These are phyloP conservation scores for Irpex sp. DNA, from an alignment of 1,284 basidiomycete genomes.

Conservation along the genomic window DNA sequence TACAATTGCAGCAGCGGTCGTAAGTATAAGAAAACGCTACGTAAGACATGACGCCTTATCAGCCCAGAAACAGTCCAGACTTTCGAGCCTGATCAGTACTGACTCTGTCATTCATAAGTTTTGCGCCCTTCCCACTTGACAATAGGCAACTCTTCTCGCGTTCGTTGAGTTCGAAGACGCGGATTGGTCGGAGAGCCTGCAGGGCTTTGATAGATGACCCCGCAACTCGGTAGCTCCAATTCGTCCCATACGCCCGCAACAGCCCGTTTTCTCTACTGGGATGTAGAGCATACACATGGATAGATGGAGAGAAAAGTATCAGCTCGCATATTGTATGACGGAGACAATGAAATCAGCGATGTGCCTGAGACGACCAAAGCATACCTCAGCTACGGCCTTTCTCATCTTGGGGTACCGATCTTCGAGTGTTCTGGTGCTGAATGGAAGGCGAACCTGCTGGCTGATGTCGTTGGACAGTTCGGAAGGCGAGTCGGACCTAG, in stretches of 20 bases:
- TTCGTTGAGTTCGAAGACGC: neutral
- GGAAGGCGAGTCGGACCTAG: slow-evolving; percentile 11
- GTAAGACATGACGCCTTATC: too few relatives aligned
- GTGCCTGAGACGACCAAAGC: neutral
- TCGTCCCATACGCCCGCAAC: slow-evolving; percentile 24
- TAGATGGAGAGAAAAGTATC: too few relatives aligned
- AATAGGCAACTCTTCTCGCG: neutral
- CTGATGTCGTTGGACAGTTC: slow-evolving; percentile 3
- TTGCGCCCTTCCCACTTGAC: neutral
- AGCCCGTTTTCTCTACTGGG: slow-evolving; percentile 28
- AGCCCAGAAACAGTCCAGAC: too few relatives aligned
- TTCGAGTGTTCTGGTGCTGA: neutral
- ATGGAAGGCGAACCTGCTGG: slow-evolving; percentile 5
- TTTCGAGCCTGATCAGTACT: too few relatives aligned
- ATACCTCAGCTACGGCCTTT: slow-evolving; percentile 6
- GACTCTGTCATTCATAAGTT: too few relatives aligned
- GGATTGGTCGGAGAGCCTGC: neutral
- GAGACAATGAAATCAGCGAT: neutral
- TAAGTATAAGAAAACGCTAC: neutral
- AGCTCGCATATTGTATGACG: neutral
- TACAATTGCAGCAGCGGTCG: neutral
- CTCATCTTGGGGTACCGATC: slow-evolving; percentile 3
- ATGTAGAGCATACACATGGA: neutral
- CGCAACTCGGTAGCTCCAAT: slow-evolving; percentile 29
- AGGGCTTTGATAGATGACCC: slow-evolving; percentile 21